Evolutionary conservation across 805 yeast species (phyloP), one percentile per base, ranked within the genome.

Genomic region (Hyphopichia homilentoma): DNA sequence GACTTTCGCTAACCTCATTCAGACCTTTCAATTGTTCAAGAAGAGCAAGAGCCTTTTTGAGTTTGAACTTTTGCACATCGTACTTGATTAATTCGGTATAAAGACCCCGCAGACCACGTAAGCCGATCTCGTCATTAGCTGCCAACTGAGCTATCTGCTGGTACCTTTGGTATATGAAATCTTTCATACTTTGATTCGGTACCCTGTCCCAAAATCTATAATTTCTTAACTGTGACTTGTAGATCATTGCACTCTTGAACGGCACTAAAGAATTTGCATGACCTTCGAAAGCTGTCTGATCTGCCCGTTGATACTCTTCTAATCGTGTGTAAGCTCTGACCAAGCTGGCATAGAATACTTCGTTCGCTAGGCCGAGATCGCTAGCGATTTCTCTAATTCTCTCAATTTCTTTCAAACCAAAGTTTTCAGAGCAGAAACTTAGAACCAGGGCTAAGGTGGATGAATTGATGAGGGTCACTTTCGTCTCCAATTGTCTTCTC

Each of bases 231-330:
- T 65, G 68, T 1, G 38, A 41, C 12, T 45, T 41, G 38, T 45
- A 54, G 4, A 65, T 44, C 5, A 40, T 45, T 3, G 58, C 44
- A 39, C 50, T 49, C 11, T 45, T 45, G 25, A 54, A 59, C 12
- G 69, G 68, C 13, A 52, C 52, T 3, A 35, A 31, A 5, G 61
- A 50, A 1, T 34, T 27, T n/a, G 31, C 33, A 27, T 64, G 69
- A 2, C 66, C 68, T 23, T 55, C 50, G 17, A 36, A 44, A 7
- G 61, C 46, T 20, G 56, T 31, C 7, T 38, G 41, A 29, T 65
- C 65, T 2, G 72, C 73, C 13, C 35, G 24, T 28, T 51, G 57
- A 35, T 45, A 52, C 31, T 60, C 59, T 6, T 56, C 60, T 18
- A 58, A 37, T 22, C 43, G 47, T 4, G 59, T 49, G 29, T 58